Evolutionary conservation across 306 rosid genomes (phyloP).

Genomic region (Aeschynomene evenia): DNA sequence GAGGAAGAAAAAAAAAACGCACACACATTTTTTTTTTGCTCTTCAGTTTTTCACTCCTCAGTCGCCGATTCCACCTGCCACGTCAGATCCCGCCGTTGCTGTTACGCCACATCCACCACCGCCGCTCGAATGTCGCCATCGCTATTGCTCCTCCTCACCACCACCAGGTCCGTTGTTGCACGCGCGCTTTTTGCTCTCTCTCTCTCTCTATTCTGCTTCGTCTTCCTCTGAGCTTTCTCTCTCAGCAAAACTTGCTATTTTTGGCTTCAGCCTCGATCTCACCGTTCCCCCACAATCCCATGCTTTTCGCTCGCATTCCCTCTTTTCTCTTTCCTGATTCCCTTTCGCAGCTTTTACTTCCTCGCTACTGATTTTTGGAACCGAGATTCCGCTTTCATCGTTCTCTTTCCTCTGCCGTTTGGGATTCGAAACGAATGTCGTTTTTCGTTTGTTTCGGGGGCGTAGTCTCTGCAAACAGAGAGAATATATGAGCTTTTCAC

Average conservation of each 20-base stretch:
- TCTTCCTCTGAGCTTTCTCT: not conserved
- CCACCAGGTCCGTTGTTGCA: not conserved
- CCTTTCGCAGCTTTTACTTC: slow-evolving; percentile 25
- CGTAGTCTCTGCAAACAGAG: not conserved
- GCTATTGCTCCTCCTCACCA: not conserved
- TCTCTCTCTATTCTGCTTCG: not conserved
- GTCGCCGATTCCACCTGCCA: slow-evolving; percentile 25
- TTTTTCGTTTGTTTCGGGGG: not conserved
- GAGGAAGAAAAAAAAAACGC: not conserved
- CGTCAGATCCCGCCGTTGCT: slow-evolving; percentile 4
- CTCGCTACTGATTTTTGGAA: not conserved
- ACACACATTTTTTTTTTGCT: not conserved
- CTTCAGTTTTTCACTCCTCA: not conserved
- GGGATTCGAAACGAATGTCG: slow-evolving; percentile 5
- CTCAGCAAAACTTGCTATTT: not conserved
- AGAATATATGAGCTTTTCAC: not conserved
- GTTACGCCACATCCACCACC: not conserved
- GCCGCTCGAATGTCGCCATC: slow-evolving; percentile 3
- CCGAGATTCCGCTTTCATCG: slow-evolving; percentile 36
- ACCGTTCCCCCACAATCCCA: not conserved
- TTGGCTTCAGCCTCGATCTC: slow-evolving; percentile 25
- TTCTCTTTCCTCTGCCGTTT: not conserved
- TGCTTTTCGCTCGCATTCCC: slow-evolving; percentile 28
- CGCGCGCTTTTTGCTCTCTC: not conserved
- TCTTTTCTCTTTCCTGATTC: slow-evolving; percentile 23